Percentiles rank a stretch among this genome's conserved stretches.
Evolutionary conservation across 495 filamentous ascomycete genomes (phyloP).

Genomic region (Aspergillus indologenus): DNA sequence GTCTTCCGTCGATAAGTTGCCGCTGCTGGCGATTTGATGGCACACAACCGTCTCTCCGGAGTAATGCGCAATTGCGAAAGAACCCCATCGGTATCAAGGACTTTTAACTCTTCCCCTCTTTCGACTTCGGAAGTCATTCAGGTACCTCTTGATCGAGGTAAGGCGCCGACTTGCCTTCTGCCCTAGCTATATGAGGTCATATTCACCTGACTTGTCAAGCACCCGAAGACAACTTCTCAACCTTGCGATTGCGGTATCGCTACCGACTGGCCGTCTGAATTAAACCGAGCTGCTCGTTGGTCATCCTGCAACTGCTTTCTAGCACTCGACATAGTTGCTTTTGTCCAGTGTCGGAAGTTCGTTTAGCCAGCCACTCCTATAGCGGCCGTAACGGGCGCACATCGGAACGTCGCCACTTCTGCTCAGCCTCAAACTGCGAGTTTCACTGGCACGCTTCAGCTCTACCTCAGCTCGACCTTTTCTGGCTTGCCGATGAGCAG

Average conservation of each 20-base stretch:
- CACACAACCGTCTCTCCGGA: constrained; percentile 31
- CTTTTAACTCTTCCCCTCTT: background rate
- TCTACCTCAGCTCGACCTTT: constrained; percentile 2
- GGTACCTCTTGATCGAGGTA: background rate
- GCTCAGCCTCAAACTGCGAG: background rate
- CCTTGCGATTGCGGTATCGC: background rate
- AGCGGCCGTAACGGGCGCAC: no score
- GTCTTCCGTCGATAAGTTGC: constrained; percentile 31
- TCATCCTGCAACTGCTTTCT: background rate
- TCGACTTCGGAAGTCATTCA: background rate
- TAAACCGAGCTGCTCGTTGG: background rate
- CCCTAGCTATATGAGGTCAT: background rate
- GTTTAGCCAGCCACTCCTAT: background rate
- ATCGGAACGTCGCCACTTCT: background rate
- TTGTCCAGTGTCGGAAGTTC: background rate
- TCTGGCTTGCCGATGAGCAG: constrained; percentile 16
- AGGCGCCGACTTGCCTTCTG: background rate
- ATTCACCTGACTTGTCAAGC: background rate
- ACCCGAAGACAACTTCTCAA: background rate
- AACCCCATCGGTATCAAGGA: constrained; percentile 34
- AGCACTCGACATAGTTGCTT: background rate
- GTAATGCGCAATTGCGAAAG: constrained; percentile 31
- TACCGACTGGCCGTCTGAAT: background rate
- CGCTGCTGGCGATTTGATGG: constrained; percentile 33
- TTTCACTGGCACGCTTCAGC: constrained; percentile 3